Conservation (phyloP, 148 eudicot genomes). For the Fagopyrum tataricum region DNA sequence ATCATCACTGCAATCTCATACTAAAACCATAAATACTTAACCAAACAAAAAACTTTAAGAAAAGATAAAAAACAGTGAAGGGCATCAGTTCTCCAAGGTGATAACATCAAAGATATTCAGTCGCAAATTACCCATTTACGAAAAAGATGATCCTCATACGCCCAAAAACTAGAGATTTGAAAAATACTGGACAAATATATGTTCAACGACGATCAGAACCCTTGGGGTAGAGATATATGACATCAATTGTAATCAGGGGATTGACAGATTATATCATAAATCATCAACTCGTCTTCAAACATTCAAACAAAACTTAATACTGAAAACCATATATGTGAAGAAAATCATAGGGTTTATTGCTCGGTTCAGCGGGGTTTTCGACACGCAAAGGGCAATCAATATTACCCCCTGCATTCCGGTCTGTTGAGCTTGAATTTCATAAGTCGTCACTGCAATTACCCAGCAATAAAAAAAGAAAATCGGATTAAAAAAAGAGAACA, state of each 20-base stretch:
- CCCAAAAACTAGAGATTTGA: not conserved
- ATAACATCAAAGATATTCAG: conserved; percentile 5
- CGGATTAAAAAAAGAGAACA: not conserved
- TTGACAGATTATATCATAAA: conserved; percentile 8
- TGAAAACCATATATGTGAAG: not conserved
- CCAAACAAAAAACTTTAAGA: not conserved
- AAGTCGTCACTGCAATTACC: conserved; percentile 52
- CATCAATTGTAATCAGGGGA: conserved; percentile 8
- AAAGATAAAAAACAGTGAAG: not conserved
- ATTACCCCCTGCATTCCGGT: conserved; percentile 51
- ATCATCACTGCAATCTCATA: conserved; percentile 3
- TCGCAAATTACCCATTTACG: conserved; percentile 13
- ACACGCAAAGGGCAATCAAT: conserved; percentile 29
- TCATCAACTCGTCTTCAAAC: not conserved
- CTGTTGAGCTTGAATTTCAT: conserved; percentile 78
- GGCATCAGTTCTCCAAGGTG: conserved; percentile 14
- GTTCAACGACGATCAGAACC: not conserved
- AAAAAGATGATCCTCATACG: not conserved
- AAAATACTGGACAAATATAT: not conserved
- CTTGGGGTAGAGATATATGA: not conserved
- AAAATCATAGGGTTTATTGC: conserved; percentile 15
- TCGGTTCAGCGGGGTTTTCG: conserved; percentile 53
- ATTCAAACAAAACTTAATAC: not conserved
- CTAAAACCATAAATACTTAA: not conserved
- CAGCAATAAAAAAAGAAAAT: not conserved